These are phyloP conservation scores for Chlamydomonas sp. DNA, from an alignment of 139 green algal genomes.

Conservation along the genomic window DNA sequence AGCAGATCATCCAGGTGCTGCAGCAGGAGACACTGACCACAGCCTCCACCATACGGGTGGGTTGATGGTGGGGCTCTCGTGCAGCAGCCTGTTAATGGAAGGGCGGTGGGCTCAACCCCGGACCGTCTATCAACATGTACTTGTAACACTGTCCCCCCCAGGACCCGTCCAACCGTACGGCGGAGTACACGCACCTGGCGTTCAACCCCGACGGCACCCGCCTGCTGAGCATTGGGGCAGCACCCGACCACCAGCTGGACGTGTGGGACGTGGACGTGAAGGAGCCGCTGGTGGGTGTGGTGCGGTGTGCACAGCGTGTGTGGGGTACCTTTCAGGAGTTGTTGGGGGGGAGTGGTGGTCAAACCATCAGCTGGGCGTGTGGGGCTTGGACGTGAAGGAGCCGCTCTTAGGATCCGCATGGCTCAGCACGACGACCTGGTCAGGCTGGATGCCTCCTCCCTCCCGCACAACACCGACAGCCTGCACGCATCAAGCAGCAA, in stretches of 20 bases:
- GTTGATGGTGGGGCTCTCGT: background rate
- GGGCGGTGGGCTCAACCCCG: too few species aligned
- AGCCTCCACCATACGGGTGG: slow-evolving; percentile 36
- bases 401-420: background rate
- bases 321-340: background rate
- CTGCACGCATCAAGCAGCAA: too few species aligned
- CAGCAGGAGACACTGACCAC: slow-evolving; percentile 12
- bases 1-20: slow-evolving; percentile 28
- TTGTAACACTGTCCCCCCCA: too few species aligned
- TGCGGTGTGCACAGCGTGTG: background rate
- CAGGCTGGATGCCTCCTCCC: too few species aligned
- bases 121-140: too few species aligned
- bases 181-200: slow-evolving; percentile 8
- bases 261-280: slow-evolving; percentile 30
- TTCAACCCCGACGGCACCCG: slow-evolving; percentile 24
- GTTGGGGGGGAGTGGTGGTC: too few species aligned
- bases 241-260: slow-evolving; percentile 27
- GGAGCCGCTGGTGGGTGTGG: slow-evolving; percentile 6
- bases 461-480: too few species aligned
- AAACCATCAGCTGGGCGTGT: background rate
- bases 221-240: background rate
- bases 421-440: background rate
- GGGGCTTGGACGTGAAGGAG: background rate
- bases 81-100: too few species aligned
- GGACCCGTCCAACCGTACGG: too few species aligned